phyloP scores from a whole-genome alignment of 768 basidiomycete species.

The Pulveroboletus sp. region DNA sequence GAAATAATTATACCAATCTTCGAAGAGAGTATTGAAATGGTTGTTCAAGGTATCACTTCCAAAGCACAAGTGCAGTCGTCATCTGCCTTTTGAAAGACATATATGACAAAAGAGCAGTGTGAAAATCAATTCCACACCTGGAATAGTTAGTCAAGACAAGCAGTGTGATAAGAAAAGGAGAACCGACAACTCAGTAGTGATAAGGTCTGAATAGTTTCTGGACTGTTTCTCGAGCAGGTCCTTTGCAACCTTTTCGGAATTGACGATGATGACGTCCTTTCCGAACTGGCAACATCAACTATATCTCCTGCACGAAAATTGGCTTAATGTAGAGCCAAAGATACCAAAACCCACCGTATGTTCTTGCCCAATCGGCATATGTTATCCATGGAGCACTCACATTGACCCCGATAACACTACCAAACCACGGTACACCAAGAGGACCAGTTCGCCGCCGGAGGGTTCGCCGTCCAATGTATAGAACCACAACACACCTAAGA shows the following conservation, averaged over 20 bases:
- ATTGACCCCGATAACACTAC: constrained; percentile 3
- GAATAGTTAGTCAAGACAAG: background rate
- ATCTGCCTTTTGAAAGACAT: constrained; percentile 11
- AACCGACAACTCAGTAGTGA: constrained; percentile 1
- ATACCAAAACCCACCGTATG: background rate
- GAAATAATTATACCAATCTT: background rate
- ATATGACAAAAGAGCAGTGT: constrained; percentile 14
- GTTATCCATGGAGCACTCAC: constrained; percentile 3
- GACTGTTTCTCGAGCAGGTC: constrained; percentile 9
- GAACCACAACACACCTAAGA: background rate
- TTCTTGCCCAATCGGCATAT: constrained; percentile 7
- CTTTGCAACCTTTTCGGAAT: constrained; percentile 4
- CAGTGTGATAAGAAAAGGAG: background rate
- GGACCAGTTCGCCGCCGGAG: background rate
- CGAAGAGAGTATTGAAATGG: constrained; percentile 1
- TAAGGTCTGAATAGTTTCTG: constrained; percentile 5
- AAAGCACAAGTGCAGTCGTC: background rate
- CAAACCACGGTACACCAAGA: constrained; percentile 7
- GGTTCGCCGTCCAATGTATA: background rate
- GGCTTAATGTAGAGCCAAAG: no score
- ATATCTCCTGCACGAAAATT: constrained; percentile 2
- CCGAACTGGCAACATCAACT: constrained; percentile 1
- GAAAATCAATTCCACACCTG: constrained; percentile 15
- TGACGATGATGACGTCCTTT: constrained; percentile 9
- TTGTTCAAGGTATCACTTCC: constrained; percentile 1